Conservation (phyloP, 1,139 yeast species). For the Torulaspora pretoriensis region DNA sequence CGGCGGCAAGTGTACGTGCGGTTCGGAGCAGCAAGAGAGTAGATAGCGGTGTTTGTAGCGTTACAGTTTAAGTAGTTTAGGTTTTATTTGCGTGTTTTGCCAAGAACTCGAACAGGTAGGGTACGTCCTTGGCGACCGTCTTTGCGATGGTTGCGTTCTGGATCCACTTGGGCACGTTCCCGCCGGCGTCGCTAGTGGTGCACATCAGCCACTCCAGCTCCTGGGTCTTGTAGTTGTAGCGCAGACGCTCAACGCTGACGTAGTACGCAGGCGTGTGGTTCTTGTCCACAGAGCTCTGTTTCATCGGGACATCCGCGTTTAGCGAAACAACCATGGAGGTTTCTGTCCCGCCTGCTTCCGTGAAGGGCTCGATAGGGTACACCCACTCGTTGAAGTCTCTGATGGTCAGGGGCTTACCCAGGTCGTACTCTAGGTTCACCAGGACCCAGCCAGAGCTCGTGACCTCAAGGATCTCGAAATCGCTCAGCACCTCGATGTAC, state of each 20-base stretch:
- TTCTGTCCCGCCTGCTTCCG: slow-evolving; percentile 18
- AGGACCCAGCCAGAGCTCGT: slow-evolving; percentile 30
- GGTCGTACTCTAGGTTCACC: slow-evolving; percentile 34
- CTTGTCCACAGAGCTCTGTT: slow-evolving; percentile 13
- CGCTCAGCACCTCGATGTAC: slow-evolving; percentile 34
- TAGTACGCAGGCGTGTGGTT: slow-evolving; percentile 45
- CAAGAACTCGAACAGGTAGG: slow-evolving; percentile 53
- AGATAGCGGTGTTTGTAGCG: too few relatives aligned
- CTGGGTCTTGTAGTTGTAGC: slow-evolving; percentile 39
- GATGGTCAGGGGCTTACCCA: slow-evolving; percentile 37
- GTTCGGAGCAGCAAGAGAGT: background rate
- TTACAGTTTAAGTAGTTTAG: background rate
- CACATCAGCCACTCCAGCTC: slow-evolving; percentile 57
- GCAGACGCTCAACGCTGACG: slow-evolving; percentile 56
- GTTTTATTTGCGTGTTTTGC: background rate
- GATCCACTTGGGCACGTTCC: slow-evolving; percentile 60
- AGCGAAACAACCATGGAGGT: slow-evolving; percentile 51
- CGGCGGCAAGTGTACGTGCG: slow-evolving; percentile 2
- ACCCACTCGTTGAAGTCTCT: slow-evolving; percentile 61
- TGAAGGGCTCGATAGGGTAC: slow-evolving; percentile 39
- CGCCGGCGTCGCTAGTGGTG: slow-evolving; percentile 56
- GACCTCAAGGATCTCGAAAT: slow-evolving; percentile 18
- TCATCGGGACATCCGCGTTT: slow-evolving; percentile 40
- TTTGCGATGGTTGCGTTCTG: slow-evolving; percentile 53
- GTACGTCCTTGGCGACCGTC: slow-evolving; percentile 65